These are phyloP conservation scores for Carpinus viminea DNA, from an alignment of 306 rosid species.

Conservation along the genomic window DNA sequence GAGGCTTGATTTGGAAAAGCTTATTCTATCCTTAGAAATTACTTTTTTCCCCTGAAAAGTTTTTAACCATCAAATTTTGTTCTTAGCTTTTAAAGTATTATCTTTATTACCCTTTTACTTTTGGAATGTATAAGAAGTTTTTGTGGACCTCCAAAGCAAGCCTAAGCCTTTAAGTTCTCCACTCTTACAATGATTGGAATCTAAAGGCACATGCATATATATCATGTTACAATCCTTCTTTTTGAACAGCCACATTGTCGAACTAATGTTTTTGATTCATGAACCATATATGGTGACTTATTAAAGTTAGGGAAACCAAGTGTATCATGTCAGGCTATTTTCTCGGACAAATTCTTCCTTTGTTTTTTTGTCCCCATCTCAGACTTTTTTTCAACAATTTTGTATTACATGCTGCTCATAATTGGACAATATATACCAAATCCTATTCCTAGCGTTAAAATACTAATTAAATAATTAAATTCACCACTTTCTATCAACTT, in stretches of 20 bases:
- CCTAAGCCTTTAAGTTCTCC: background rate
- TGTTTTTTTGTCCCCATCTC: background rate
- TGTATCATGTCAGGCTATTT: background rate
- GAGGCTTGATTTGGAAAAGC: background rate
- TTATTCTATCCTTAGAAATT: too few species aligned
- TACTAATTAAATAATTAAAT: too few species aligned
- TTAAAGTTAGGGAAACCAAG: background rate
- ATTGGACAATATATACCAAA: background rate
- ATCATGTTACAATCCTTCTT: background rate
- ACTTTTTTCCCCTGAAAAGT: background rate
- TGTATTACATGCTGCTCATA: background rate
- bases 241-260: background rate
- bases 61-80: background rate
- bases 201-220: background rate
- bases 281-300: background rate
- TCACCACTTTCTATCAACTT: too few species aligned
- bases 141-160: background rate
- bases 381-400: background rate
- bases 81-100: background rate
- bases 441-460: background rate
- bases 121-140: background rate
- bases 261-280: background rate
- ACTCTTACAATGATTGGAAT: background rate
- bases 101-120: background rate
- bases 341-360: too few species aligned